Evolutionary conservation across 345 rosid genomes (phyloP).

Genomic region (Linum tenue): DNA sequence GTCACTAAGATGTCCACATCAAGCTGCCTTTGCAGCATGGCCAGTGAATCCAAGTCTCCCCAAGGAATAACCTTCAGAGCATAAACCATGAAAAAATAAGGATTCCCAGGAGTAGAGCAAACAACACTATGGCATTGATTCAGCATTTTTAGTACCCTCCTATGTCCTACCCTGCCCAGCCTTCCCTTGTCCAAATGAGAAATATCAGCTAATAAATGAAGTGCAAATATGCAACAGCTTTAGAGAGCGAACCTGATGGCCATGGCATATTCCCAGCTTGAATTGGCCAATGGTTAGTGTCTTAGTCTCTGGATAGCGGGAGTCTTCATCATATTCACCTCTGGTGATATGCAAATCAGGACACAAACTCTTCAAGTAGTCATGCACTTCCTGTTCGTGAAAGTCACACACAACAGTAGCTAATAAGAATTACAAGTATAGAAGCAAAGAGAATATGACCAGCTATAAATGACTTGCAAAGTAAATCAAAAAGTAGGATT

Average conservation of each 20-base stretch:
- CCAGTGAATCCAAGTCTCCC: constrained; percentile 92
- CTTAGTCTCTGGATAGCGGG: constrained; percentile 74
- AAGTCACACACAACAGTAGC: not conserved
- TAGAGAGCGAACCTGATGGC: constrained; percentile 64
- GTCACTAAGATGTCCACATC: constrained; percentile 93
- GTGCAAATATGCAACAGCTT: not conserved
- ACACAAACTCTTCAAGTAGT: constrained; percentile 81
- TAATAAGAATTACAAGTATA: not conserved
- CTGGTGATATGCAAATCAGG: constrained; percentile 78
- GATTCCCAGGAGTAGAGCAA: not conserved
- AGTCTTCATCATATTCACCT: constrained; percentile 86
- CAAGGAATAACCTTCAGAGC: constrained; percentile 72
- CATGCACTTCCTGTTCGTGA: constrained; percentile 66
- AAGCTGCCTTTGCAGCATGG: constrained; percentile 92
- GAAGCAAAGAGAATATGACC: not conserved
- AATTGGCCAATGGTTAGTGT: constrained; percentile 87
- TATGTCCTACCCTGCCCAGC: not conserved
- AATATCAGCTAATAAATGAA: not conserved
- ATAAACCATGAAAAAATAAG: constrained; percentile 2
- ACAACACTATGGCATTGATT: not conserved
- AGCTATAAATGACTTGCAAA: not conserved
- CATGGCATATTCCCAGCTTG: constrained; percentile 89
- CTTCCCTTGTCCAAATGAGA: not conserved
- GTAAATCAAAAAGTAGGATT: not conserved
- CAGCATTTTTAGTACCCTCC: too few relatives aligned